phyloP scores from a whole-genome alignment of 345 rosid species.

The Physaria fendleri region DNA sequence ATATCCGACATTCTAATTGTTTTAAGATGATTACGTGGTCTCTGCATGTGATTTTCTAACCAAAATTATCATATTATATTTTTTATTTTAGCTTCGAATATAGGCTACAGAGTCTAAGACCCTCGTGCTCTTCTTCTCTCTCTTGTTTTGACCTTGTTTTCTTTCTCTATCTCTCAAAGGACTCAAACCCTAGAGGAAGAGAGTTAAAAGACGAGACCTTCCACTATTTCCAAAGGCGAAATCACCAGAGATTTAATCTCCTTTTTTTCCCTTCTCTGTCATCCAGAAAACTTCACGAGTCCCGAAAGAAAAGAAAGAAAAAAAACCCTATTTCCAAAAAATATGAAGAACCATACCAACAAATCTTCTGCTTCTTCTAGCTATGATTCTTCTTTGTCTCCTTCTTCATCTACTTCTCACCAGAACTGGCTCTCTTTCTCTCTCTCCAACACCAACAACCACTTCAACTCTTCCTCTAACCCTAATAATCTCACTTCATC shows the following conservation, averaged over 20 bases:
- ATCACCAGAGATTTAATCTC: slow-evolving; percentile 11
- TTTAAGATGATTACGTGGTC: slow-evolving; percentile 24
- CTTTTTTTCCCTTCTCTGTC: not conserved
- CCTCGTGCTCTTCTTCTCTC: slow-evolving; percentile 28
- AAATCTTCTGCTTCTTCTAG: slow-evolving; percentile 33
- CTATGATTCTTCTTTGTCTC: slow-evolving; percentile 36
- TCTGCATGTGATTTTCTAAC: slow-evolving; percentile 29
- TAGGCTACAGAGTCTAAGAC: slow-evolving; percentile 33
- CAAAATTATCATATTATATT: not conserved
- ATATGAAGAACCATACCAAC: slow-evolving; percentile 37
- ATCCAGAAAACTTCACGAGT: slow-evolving; percentile 29
- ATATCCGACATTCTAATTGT: slow-evolving; percentile 27
- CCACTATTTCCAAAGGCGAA: slow-evolving; percentile 47
- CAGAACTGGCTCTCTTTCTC: slow-evolving; percentile 51
- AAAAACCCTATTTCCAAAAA: slow-evolving; percentile 20
- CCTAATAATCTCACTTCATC: slow-evolving; percentile 24
- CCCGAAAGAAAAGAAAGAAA: slow-evolving; percentile 22
- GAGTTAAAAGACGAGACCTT: slow-evolving; percentile 22
- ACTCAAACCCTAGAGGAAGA: slow-evolving; percentile 17
- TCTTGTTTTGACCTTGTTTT: too few relatives aligned
- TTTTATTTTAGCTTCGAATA: not conserved
- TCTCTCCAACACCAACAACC: slow-evolving; percentile 38
- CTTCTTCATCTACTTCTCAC: slow-evolving; percentile 33
- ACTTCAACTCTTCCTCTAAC: slow-evolving; percentile 19
- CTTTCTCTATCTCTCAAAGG: slow-evolving; percentile 24